A percentile compares a stretch with the other conserved stretches of the same genome.
Evolutionary conservation across 1,284 basidiomycete species (phyloP).

Genomic region (Ganoderma sp.): DNA sequence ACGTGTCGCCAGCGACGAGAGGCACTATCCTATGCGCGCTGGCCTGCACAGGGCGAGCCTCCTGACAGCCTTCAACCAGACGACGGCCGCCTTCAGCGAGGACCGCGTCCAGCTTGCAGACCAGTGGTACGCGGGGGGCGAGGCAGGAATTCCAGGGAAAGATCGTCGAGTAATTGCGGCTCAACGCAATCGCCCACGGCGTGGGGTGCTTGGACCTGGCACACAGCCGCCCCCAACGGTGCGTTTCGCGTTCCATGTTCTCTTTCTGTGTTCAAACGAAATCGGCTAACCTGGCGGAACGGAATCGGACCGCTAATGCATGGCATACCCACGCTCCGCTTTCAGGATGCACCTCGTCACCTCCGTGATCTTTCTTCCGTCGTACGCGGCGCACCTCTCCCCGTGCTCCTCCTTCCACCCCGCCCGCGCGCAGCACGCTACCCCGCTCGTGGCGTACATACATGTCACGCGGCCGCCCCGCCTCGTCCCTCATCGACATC

Average conservation of each 20-base stretch:
- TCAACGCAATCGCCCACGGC: slow-evolving; percentile 8
- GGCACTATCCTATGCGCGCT: not conserved
- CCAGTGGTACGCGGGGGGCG: not conserved
- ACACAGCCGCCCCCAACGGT: not conserved
- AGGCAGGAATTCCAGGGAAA: not conserved
- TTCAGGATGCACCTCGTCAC: slow-evolving; percentile 53
- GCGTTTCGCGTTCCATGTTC: not conserved
- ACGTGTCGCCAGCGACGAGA: not conserved
- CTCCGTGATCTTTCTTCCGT: slow-evolving; percentile 47
- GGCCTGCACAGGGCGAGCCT: not conserved
- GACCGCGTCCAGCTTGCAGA: not conserved
- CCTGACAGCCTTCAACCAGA: not conserved
- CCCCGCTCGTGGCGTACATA: slow-evolving; percentile 46
- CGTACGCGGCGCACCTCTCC: slow-evolving; percentile 39
- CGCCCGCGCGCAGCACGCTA: slow-evolving; percentile 45
- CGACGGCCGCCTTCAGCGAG: not conserved
- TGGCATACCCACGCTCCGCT: not conserved
- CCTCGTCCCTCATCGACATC: slow-evolving; percentile 38
- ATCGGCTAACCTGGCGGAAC: not conserved
- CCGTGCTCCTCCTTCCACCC: slow-evolving; percentile 39
- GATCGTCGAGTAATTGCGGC: not conserved
- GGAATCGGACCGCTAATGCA: not conserved
- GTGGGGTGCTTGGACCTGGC: not conserved
- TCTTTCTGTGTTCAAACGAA: not conserved
- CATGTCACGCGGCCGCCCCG: slow-evolving; percentile 45